Base-by-base conservation (phyloP, 495 filamentous ascomycete species). In the Trichoderma virens region DNA sequence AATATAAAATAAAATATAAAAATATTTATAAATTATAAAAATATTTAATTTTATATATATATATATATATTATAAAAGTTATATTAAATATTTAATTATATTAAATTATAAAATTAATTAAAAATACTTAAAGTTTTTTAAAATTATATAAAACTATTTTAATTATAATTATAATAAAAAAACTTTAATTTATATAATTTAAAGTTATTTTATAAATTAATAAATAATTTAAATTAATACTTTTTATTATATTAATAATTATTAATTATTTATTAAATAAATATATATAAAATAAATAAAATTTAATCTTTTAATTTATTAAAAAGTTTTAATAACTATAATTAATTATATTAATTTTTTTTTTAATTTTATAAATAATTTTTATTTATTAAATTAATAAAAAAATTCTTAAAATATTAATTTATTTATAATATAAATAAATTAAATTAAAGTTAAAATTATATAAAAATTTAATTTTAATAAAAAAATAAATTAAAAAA, bases 351-450 rank as follows among this genome's bases (percentile, higher is more conserved):
- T n/a, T n/a, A n/a, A n/a, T n/a, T n/a, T n/a, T n/a, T n/a, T n/a
- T n/a, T n/a, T n/a, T n/a, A n/a, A n/a, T n/a, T n/a, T n/a, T n/a
- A n/a, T n/a, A n/a, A n/a, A n/a, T n/a, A n/a, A n/a, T n/a, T n/a
- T n/a, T n/a, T n/a, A n/a, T n/a, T n/a, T n/a, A n/a, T n/a, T n/a
- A n/a, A n/a, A n/a, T n/a, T n/a, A n/a, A n/a, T n/a, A 39, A 31
- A 67, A 27, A 35, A 35, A 13, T 35, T 7, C 6, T 4, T 35
- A 11, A 35, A 5, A 35, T 35, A 35, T 35, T 5, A 63, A 62
- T 67, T n/a, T n/a, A n/a, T n/a, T n/a, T n/a, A n/a, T n/a, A n/a
- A 13, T 43, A 62, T 62, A 67, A 67, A 68, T 45, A 62, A 61
- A 43, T 45, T 43, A 61, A 62, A 68, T 67, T 45, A 45, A 45